Evolutionary conservation across 2,329 filamentous ascomycete species (phyloP).

Genomic region (Xenoacremonium recifei): DNA sequence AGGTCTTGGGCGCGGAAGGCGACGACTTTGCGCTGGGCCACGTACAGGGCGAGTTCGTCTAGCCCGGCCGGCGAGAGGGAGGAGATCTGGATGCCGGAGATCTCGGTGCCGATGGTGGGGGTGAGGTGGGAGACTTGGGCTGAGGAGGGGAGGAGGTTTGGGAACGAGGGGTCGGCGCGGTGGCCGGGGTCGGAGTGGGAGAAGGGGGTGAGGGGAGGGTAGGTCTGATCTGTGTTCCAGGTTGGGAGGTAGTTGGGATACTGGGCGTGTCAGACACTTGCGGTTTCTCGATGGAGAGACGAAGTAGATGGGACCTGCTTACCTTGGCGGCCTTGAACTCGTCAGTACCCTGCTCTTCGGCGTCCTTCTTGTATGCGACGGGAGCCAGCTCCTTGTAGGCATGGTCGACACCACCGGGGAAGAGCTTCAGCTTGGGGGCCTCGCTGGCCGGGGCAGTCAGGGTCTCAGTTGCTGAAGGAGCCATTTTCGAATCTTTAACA

Average conservation of each 20-base stretch:
- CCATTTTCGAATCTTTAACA: constrained; percentile 14
- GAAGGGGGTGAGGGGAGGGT: constrained; percentile 66
- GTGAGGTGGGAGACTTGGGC: constrained; percentile 61
- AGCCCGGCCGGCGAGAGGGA: constrained; percentile 66
- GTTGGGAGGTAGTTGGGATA: constrained; percentile 74
- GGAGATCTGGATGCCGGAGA: constrained; percentile 70
- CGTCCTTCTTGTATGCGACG: constrained; percentile 15
- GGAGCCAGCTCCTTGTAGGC: constrained; percentile 25
- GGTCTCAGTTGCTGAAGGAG: constrained; percentile 24
- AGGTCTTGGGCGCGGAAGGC: constrained; percentile 77
- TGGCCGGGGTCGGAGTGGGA: constrained; percentile 74
- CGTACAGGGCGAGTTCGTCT: constrained; percentile 73
- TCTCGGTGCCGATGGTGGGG: constrained; percentile 71
- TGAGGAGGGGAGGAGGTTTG: constrained; percentile 62
- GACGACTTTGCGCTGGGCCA: constrained; percentile 76
- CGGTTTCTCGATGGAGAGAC: not conserved
- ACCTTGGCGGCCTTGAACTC: constrained; percentile 24
- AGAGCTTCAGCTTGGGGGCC: constrained; percentile 24
- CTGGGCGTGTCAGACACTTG: constrained; percentile 22
- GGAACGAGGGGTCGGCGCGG: constrained; percentile 67
- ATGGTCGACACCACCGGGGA: constrained; percentile 22
- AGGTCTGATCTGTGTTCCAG: constrained; percentile 64
- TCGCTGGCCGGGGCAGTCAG: constrained; percentile 10
- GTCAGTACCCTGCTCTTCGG: constrained; percentile 18
- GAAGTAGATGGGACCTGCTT: not conserved